Conservation (phyloP, 768 basidiomycete genomes). For the Gymnopilus junonius region DNA sequence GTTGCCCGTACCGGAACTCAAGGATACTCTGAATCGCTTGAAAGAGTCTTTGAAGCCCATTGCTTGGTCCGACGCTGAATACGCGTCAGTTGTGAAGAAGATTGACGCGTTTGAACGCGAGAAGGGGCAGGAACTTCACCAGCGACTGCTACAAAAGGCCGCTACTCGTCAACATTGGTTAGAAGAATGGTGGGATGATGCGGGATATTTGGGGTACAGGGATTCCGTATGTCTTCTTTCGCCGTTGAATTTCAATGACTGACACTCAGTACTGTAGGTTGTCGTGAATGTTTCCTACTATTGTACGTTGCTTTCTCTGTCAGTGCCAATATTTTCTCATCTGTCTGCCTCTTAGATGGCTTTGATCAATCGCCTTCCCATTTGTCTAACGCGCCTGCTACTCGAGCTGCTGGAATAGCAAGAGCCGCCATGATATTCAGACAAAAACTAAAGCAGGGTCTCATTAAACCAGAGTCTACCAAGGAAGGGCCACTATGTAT, state of each 20-base stretch:
- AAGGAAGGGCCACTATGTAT: conserved; percentile 80
- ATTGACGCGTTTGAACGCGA: conserved; percentile 67
- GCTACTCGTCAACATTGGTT: conserved; percentile 77
- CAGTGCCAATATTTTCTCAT: conserved; percentile 7
- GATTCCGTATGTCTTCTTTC: conserved; percentile 63
- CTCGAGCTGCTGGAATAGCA: conserved; percentile 73
- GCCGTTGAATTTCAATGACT: not conserved
- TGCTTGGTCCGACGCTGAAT: conserved; percentile 66
- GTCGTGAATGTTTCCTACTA: conserved; percentile 95
- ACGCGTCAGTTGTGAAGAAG: conserved; percentile 53
- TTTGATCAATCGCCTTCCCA: conserved; percentile 71
- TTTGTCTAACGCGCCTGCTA: conserved; percentile 57
- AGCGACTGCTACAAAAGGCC: conserved; percentile 59
- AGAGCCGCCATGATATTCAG: conserved; percentile 79
- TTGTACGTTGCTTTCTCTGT: conserved; percentile 50
- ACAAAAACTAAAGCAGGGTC: conserved; percentile 66
- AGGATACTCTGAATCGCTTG: conserved; percentile 67
- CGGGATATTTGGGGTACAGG: conserved; percentile 80
- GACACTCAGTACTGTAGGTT: conserved; percentile 43
- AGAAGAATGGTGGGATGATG: conserved; percentile 94
- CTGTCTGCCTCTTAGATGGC: conserved; percentile 57
- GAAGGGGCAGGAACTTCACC: conserved; percentile 63
- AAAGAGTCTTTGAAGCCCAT: conserved; percentile 76
- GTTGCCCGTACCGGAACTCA: conserved; percentile 78
- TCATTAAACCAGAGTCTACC: conserved; percentile 64